phyloP scores from a whole-genome alignment of 106 monocot genomes.

The Gastrodia elata region DNA sequence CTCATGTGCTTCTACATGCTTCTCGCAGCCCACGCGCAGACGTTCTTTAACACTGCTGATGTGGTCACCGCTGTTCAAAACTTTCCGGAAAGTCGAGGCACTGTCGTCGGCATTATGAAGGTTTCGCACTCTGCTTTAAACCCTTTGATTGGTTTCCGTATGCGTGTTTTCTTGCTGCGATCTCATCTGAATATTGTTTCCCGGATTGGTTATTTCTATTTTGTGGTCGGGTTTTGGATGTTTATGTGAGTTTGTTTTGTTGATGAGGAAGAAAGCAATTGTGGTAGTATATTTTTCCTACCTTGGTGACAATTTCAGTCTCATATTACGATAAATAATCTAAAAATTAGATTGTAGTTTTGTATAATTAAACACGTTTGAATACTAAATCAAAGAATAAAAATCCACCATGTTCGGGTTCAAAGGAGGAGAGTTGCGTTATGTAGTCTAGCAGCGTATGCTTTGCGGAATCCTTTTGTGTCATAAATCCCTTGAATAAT shows the following conservation, averaged over 20 bases:
- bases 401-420: too few species aligned
- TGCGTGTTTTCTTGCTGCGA: not conserved
- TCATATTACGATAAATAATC: too few species aligned
- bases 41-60: slow-evolving; percentile 73
- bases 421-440: too few species aligned
- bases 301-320: too few species aligned
- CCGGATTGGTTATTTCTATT: not conserved
- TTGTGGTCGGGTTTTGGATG: not conserved
- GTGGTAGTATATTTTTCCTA: too few species aligned
- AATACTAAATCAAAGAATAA: too few species aligned
- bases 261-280: too few species aligned
- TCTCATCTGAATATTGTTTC: slow-evolving; percentile 3
- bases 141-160: not conserved
- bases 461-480: too few species aligned
- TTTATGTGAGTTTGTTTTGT: not conserved
- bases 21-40: slow-evolving; percentile 73
- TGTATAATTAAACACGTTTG: too few species aligned
- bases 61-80: slow-evolving; percentile 74
- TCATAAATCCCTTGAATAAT: too few species aligned
- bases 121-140: slow-evolving; percentile 13
- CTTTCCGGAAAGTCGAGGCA: slow-evolving; percentile 65
- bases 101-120: slow-evolving; percentile 94
- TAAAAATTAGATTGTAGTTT: too few species aligned
- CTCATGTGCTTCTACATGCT: slow-evolving; percentile 74
- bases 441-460: too few species aligned